A percentile compares a stretch with the other conserved stretches of the same genome.
Evolutionary conservation across 306 rosid species (phyloP).

Genomic region (Sesbania bispinosa): DNA sequence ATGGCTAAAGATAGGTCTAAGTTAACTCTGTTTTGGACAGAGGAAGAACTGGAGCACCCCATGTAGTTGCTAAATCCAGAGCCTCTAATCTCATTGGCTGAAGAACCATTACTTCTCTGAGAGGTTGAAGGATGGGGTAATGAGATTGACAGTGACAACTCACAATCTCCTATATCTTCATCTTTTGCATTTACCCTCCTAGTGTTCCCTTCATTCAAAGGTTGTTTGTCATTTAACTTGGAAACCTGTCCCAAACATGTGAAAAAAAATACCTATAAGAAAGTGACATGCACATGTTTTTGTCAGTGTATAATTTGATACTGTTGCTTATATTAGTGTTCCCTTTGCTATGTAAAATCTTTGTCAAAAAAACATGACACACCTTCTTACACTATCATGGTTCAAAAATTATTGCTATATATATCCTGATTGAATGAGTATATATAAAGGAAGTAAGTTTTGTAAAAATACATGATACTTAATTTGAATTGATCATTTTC

Average conservation of each 20-base stretch:
- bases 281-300: too few species aligned
- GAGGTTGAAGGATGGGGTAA: slow-evolving; percentile 46
- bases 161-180: slow-evolving; percentile 38
- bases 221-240: slow-evolving; percentile 26
- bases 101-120: slow-evolving; percentile 45
- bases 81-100: slow-evolving; percentile 59
- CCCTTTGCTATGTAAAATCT: too few species aligned
- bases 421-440: too few species aligned
- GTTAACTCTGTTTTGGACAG: slow-evolving; percentile 42
- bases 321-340: too few species aligned
- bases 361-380: too few species aligned
- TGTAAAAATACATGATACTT: too few species aligned
- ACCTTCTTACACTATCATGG: too few species aligned
- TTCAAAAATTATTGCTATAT: too few species aligned
- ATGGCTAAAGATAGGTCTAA: slow-evolving; percentile 78
- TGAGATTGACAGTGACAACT: slow-evolving; percentile 62
- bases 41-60: slow-evolving; percentile 47
- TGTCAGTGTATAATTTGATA: too few species aligned
- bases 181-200: slow-evolving; percentile 19
- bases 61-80: slow-evolving; percentile 38
- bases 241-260: slow-evolving; percentile 29
- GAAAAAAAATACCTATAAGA: too few species aligned
- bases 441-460: too few species aligned
- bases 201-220: not conserved
- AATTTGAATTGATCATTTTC: too few species aligned